Evolutionary conservation across 75 land plant species (phyloP), one percentile per base, ranked within the genome.

Genomic region (Larix kaempferi): DNA sequence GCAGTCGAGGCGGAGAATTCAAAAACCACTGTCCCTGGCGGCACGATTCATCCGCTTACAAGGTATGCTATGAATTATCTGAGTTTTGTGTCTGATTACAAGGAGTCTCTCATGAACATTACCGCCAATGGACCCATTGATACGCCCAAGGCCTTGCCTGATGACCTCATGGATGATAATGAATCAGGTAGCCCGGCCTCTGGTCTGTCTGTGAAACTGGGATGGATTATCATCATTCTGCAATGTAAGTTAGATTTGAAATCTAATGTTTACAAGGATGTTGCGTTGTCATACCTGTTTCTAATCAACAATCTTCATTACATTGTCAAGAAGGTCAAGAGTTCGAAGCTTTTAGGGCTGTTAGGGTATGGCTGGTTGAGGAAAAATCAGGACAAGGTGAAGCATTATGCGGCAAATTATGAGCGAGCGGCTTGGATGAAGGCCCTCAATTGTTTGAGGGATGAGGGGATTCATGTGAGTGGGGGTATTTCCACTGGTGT

Each of bases 31-130:
- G 80, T 86, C 13, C 77, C 84, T 3, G 93, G 93, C 3, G 91
- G 93, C 44, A 93, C 84, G 1, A 56, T 95, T 33, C 95, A 95
- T 78, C 89, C 89, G 0, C 83, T 95, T 11, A 92, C 95, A 14
- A 56, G 86, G 3, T 75, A 84, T 77, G 88, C 79, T 12, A 92
- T 92, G 98, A 92, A 90, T 73, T 88, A 89, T 82, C 73, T 95
- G 21, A 27, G 86, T 55, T 62, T 83, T 44, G 82, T 94, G 62
- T 72, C 83, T 14, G 90, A 87, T 56, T 89, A 91, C 81, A 54
- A 59, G 25, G 82, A 72, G 41, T 54, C 82, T 57, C 77, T 93
- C 27, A 13, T 73, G 76, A 85, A 88, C 14, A 86, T 94, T 56
- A 56, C 87, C 33, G 80, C 82, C 29, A 87, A 86, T 77, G 55